A percentile compares a stretch with the other conserved stretches of the same genome.
These are phyloP conservation scores for Gyromitra esculenta DNA, from an alignment of 2,329 filamentous ascomycete genomes.

Conservation along the genomic window DNA sequence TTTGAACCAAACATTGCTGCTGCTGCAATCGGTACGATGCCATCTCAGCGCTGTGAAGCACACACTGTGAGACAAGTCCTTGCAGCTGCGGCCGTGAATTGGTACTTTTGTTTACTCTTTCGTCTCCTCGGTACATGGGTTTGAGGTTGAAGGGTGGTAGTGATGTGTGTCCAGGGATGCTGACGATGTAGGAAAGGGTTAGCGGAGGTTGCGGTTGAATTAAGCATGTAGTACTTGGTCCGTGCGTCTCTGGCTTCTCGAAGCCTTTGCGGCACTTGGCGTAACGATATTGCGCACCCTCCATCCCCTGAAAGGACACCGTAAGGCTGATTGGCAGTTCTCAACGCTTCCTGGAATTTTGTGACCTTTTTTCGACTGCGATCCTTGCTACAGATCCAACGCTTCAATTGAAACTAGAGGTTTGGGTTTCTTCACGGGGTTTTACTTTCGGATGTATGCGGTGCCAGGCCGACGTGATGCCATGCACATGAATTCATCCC, in stretches of 20 bases:
- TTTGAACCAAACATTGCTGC: constrained; percentile 16
- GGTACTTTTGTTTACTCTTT: constrained; percentile 36
- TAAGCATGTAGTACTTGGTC: constrained; percentile 45
- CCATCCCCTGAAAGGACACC: constrained; percentile 16
- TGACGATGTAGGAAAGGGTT: constrained; percentile 27
- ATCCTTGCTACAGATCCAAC: constrained; percentile 18
- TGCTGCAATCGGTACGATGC: constrained; percentile 30
- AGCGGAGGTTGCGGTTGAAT: constrained; percentile 46
- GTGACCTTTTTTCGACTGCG: constrained; percentile 3
- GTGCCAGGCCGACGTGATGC: constrained; percentile 33
- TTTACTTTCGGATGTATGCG: constrained; percentile 21
- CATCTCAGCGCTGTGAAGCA: constrained; percentile 29
- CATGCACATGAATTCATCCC: constrained; percentile 27
- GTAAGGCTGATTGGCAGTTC: constrained; percentile 38
- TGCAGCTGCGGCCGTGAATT: constrained; percentile 42
- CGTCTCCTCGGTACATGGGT: constrained; percentile 11
- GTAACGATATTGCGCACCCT: neutral
- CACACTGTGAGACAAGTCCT: constrained; percentile 21
- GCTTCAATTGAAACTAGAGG: neutral
- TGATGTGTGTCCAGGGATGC: constrained; percentile 45
- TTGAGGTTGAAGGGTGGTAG: constrained; percentile 24
- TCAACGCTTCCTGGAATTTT: constrained; percentile 7
- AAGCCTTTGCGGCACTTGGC: constrained; percentile 45
- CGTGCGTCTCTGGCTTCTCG: constrained; percentile 40
- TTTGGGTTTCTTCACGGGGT: neutral